Base-by-base conservation (phyloP, 192 early-diverging fungal species). In the Coemansia nantahalensis region DNA sequence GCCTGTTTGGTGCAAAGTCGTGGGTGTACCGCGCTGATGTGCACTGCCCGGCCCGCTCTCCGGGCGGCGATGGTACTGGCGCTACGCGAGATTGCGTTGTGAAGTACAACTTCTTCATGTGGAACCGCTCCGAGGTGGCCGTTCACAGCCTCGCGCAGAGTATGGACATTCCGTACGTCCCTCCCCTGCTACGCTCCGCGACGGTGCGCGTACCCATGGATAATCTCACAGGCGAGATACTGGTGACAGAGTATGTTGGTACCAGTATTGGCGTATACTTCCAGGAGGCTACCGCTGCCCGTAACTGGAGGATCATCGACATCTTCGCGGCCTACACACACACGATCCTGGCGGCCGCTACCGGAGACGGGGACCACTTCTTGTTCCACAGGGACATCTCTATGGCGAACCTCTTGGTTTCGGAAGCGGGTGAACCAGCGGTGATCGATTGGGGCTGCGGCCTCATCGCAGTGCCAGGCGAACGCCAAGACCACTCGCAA, bases 251-350 rank as follows among this genome's bases (percentile, higher is more conserved):
- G 17, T 4, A 26, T 24, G 22, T 13, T 43, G 41, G 41, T 8
- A 11, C 6, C 14, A 23, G 41, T 8, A 12, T 43, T 21, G 41
- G 11, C 14, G 2, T 6, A n/a, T n/a, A n/a, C 19, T 42, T 43
- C 15, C 5, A 21, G 6, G 22, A 18, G 15, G 41, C 7, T 19
- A 1, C 23, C 15, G 8, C 41, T 13, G 2, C 11, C 22, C 14
- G 21, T 5, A 7, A 3, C 7, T 10, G 21, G 8, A 19, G 22
- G 15, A 34, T 53, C 13, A 31, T 51, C 12, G 48, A 51, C 8
- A 39, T 51, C 6, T 56, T 56, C 46, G 54, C 54, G 5, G 54
- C 35, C 1, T 46, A 56, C 17, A 12, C 24, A 14, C 54, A 56
- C n/a, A 30, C 43, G 23, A 23, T 56, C 21, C 34, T 56, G 37